These are phyloP conservation scores for Hemisphaericaspora xylofermentans DNA, from an alignment of 1,139 yeast species.

Conservation along the genomic window DNA sequence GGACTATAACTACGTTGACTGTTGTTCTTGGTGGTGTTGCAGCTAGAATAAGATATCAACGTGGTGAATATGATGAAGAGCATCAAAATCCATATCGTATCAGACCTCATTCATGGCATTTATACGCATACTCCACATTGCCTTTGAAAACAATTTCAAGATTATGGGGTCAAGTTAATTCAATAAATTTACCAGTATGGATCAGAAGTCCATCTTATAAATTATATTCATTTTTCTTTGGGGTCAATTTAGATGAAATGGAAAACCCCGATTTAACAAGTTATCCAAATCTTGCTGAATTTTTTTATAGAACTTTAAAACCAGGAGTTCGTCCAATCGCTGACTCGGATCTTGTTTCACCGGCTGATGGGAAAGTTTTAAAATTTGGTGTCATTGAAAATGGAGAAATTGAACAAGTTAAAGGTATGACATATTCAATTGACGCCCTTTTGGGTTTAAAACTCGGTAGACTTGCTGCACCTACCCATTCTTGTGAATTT, in stretches of 20 bases:
- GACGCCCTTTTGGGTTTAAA: constrained; percentile 82
- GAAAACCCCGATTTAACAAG: constrained; percentile 74
- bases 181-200: constrained; percentile 84
- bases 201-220: constrained; percentile 79
- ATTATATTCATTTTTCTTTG: constrained; percentile 77
- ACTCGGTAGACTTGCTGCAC: constrained; percentile 54
- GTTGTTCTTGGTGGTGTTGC: constrained; percentile 66
- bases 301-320: constrained; percentile 79
- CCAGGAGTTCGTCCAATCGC: constrained; percentile 83
- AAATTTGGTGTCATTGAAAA: constrained; percentile 81
- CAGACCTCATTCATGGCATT: constrained; percentile 79
- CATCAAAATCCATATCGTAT: constrained; percentile 42
- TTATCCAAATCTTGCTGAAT: constrained; percentile 82
- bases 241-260: constrained; percentile 88
- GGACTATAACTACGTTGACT: constrained; percentile 66
- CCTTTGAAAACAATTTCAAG: constrained; percentile 91
- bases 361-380: constrained; percentile 90
- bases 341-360: constrained; percentile 71
- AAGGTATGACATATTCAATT: constrained; percentile 90
- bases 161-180: constrained; percentile 91
- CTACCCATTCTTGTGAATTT: constrained; percentile 55
- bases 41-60: constrained; percentile 48
- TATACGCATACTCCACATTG: constrained; percentile 83
- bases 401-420: constrained; percentile 93
- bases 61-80: constrained; percentile 32